A percentile compares a stretch with the other conserved stretches of the same genome.
phyloP scores from a whole-genome alignment of 345 rosid species.

The Erysimum cheiranthoides region DNA sequence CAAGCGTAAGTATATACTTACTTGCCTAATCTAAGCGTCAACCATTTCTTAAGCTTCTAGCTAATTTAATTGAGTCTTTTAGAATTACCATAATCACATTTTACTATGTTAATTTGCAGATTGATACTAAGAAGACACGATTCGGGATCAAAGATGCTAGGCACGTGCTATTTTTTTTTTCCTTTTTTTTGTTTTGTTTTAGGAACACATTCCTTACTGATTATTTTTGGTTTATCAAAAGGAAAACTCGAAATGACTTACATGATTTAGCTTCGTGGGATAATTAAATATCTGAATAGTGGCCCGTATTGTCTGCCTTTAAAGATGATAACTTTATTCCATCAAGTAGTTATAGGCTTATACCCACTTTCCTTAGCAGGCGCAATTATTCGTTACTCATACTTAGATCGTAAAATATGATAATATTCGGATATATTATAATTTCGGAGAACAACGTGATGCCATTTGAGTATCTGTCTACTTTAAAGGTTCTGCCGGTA shows the following conservation, averaged over 20 bases:
- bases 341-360: slow-evolving; percentile 26
- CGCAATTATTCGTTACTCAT: slow-evolving; percentile 41
- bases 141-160: slow-evolving; percentile 23
- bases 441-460: slow-evolving; percentile 27
- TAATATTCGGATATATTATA: background rate
- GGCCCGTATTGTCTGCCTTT: slow-evolving; percentile 34
- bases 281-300: slow-evolving; percentile 22
- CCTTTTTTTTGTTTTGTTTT: slow-evolving; percentile 4
- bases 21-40: background rate
- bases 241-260: background rate
- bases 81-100: background rate
- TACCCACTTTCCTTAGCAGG: slow-evolving; percentile 39
- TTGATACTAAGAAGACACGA: slow-evolving; percentile 33
- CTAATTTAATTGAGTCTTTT: background rate
- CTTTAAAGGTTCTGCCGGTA: slow-evolving; percentile 19
- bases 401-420: slow-evolving; percentile 21
- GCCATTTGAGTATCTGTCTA: slow-evolving; percentile 13
- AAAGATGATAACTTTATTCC: slow-evolving; percentile 41
- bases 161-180: background rate
- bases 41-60: background rate
- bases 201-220: slow-evolving; percentile 28
- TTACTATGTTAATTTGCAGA: slow-evolving; percentile 34
- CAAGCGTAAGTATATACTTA: slow-evolving; percentile 47
- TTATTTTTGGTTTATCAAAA: slow-evolving; percentile 34
- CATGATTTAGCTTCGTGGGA: background rate